Percentiles rank a stretch among this genome's conserved stretches.
Conservation (phyloP, 2,329 filamentous ascomycete species). For the Periconia macrospinosa region DNA sequence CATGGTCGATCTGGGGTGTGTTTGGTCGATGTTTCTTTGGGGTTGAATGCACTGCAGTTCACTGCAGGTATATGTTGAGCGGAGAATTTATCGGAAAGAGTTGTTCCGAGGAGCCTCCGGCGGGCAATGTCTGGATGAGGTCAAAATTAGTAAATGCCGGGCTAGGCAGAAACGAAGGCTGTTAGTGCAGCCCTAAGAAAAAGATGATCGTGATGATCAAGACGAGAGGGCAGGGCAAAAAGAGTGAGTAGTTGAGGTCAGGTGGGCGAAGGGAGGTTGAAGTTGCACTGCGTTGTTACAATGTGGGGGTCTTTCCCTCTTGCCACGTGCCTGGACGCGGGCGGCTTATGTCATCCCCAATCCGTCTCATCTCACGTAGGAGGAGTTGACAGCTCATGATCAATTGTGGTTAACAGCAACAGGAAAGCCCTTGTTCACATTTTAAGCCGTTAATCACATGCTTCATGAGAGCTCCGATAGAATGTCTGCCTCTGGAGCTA, state of each 20-base stretch:
- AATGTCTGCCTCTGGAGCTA: slow-evolving; percentile 32
- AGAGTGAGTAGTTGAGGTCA: neutral
- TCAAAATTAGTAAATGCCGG: neutral
- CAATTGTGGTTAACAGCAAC: too few species aligned
- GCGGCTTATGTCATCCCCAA: neutral
- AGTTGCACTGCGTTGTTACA: neutral
- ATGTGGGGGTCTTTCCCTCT: too few species aligned
- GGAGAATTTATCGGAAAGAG: neutral
- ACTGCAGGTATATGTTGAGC: neutral
- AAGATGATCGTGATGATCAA: neutral
- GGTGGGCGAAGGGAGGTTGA: neutral
- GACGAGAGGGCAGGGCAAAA: neutral
- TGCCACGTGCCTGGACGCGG: neutral
- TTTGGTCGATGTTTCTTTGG: neutral
- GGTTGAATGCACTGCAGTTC: too few species aligned
- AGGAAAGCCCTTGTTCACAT: too few species aligned
- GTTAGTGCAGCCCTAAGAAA: neutral
- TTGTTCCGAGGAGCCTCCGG: neutral
- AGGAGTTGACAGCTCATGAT: too few species aligned
- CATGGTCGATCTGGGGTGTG: slow-evolving; percentile 20
- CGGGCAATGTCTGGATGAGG: neutral
- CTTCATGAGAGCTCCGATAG: slow-evolving; percentile 26
- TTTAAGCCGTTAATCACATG: neutral
- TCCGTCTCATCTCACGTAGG: neutral
- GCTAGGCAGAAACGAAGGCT: neutral